These are phyloP conservation scores for Podochytrium sp. DNA, from an alignment of 192 early-diverging fungal genomes.

Conservation along the genomic window DNA sequence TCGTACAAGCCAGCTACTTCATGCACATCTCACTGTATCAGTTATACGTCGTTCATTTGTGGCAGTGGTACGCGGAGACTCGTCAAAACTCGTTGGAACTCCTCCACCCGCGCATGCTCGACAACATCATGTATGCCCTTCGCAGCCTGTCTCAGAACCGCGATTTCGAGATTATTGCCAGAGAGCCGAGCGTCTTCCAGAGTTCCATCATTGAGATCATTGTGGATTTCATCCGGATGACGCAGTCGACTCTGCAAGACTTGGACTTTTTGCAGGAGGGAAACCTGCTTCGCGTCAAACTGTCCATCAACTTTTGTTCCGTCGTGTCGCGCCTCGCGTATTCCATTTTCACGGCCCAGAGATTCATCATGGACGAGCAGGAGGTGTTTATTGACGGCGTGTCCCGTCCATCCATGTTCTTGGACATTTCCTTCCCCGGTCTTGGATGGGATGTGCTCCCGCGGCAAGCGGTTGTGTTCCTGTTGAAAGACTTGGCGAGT, in stretches of 20 bases:
- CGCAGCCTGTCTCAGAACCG: slow-evolving; percentile 41
- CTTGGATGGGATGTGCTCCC: slow-evolving; percentile 30
- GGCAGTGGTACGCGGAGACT: slow-evolving; percentile 45
- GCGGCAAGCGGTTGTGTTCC: slow-evolving; percentile 9
- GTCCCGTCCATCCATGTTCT: slow-evolving; percentile 17
- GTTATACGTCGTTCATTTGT: slow-evolving; percentile 44
- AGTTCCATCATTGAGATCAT: slow-evolving; percentile 40
- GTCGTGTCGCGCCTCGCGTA: slow-evolving; percentile 42
- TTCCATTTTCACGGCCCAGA: slow-evolving; percentile 28
- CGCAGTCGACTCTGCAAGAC: slow-evolving; percentile 27
- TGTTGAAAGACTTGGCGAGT: slow-evolving; percentile 19
- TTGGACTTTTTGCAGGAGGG: slow-evolving; percentile 34
- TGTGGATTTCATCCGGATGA: slow-evolving; percentile 43
- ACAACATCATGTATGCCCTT: slow-evolving; percentile 45
- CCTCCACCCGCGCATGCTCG: slow-evolving; percentile 39
- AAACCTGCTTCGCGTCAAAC: slow-evolving; percentile 37
- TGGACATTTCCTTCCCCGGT: slow-evolving; percentile 30
- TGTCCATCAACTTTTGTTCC: slow-evolving; percentile 46
- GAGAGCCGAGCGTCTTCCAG: slow-evolving; percentile 41
- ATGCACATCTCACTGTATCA: slow-evolving; percentile 46
- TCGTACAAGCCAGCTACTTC: slow-evolving; percentile 44
- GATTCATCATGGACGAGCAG: slow-evolving; percentile 28
- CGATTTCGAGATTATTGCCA: slow-evolving; percentile 46
- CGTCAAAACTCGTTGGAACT: slow-evolving; percentile 23
- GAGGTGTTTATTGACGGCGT: slow-evolving; percentile 29